A percentile compares a stretch with the other conserved stretches of the same genome.
These are phyloP conservation scores for Saccharum hybrid DNA, from an alignment of 202 grass and related monocot genomes.

Conservation along the genomic window DNA sequence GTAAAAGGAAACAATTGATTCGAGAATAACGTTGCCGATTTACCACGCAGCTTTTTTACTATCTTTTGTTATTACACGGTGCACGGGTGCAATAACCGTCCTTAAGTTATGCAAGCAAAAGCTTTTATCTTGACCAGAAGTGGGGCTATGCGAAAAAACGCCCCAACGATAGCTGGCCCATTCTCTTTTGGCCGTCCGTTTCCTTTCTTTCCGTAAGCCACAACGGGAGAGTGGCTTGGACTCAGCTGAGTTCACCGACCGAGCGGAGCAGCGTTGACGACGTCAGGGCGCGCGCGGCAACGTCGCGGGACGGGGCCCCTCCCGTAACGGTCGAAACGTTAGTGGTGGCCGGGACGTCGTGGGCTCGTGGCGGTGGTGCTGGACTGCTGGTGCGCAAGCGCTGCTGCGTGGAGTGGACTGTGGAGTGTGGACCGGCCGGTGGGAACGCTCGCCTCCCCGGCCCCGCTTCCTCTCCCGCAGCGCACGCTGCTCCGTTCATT, in stretches of 20 bases:
- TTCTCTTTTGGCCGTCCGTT: slow-evolving; percentile 32
- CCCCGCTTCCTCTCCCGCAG: not conserved
- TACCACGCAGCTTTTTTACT: not conserved
- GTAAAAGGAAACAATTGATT: slow-evolving; percentile 25
- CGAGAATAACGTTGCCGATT: not conserved
- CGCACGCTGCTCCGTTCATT: not conserved
- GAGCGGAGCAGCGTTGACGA: slow-evolving; percentile 39
- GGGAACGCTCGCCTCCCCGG: not conserved
- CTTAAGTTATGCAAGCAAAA: not conserved
- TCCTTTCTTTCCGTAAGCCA: slow-evolving; percentile 30
- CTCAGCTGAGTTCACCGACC: not conserved
- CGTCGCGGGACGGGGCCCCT: slow-evolving; percentile 7
- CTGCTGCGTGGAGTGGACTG: slow-evolving; percentile 9
- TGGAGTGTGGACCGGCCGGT: slow-evolving; percentile 10
- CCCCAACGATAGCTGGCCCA: slow-evolving; percentile 14
- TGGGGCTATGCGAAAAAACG: not conserved
- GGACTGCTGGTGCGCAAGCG: not conserved
- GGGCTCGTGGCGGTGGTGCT: not conserved
- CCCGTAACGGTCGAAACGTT: slow-evolving; percentile 66
- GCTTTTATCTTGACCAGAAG: not conserved
- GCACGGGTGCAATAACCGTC: not conserved
- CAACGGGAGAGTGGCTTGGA: slow-evolving; percentile 43
- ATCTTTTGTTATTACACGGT: not conserved
- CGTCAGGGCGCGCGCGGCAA: slow-evolving; percentile 46
- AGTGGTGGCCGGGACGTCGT: slow-evolving; percentile 15